Evolutionary conservation across 805 yeast species (phyloP).

Genomic region (Candida ficus): DNA sequence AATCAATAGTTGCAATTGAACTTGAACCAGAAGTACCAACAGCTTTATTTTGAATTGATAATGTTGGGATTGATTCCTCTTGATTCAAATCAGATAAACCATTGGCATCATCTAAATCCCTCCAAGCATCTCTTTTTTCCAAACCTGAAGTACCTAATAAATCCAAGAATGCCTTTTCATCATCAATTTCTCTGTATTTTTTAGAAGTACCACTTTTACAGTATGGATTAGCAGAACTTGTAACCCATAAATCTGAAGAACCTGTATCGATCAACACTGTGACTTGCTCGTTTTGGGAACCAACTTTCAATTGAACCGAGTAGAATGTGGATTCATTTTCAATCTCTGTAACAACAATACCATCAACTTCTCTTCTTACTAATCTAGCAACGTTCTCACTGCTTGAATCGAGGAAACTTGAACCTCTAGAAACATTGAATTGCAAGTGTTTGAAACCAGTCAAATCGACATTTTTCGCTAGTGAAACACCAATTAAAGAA

Average conservation of each 20-base stretch:
- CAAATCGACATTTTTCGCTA: slow-evolving; percentile 12
- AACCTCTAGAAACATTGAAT: slow-evolving; percentile 17
- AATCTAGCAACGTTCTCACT: slow-evolving; percentile 2
- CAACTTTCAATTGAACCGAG: slow-evolving; percentile 42
- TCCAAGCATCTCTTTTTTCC: slow-evolving; percentile 10
- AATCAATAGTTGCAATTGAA: slow-evolving; percentile 28
- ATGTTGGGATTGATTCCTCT: not conserved
- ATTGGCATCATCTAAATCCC: slow-evolving; percentile 6
- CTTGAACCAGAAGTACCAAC: not conserved
- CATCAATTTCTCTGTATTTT: slow-evolving; percentile 14
- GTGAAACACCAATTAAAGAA: not conserved
- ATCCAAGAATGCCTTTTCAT: slow-evolving; percentile 1
- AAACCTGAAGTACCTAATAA: not conserved
- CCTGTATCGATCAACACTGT: slow-evolving; percentile 69
- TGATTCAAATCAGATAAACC: not conserved
- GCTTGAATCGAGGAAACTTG: slow-evolving; percentile 12
- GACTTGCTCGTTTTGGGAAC: slow-evolving; percentile 53
- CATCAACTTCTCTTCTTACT: slow-evolving; percentile 22
- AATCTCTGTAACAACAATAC: slow-evolving; percentile 29
- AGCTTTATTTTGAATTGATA: slow-evolving; percentile 9
- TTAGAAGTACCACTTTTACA: slow-evolving; percentile 25
- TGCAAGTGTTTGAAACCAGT: slow-evolving; percentile 13
- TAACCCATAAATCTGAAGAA: slow-evolving; percentile 69
- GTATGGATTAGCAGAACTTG: slow-evolving; percentile 42
- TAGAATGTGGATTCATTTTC: slow-evolving; percentile 39